Conservation (phyloP, 176 grass and related monocot genomes). For the Leersia perrieri region DNA sequence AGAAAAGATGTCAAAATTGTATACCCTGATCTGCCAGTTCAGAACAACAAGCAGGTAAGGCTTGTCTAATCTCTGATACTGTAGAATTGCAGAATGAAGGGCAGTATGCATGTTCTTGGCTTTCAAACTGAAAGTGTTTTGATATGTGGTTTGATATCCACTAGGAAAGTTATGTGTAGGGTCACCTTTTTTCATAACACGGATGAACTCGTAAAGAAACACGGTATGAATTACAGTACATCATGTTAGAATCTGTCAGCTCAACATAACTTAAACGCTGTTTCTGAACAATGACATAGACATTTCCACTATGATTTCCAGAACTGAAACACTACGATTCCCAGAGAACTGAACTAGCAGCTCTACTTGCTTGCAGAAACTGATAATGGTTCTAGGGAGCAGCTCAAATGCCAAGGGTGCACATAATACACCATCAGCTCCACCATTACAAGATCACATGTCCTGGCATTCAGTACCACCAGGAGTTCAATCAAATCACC, state of each 20-base stretch:
- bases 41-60: slow-evolving; percentile 27
- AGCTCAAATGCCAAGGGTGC: neutral
- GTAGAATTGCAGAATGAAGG: neutral
- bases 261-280: neutral
- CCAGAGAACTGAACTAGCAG: neutral
- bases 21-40: neutral
- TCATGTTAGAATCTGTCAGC: neutral
- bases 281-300: neutral
- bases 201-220: neutral
- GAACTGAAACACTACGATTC: neutral
- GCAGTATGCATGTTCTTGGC: neutral
- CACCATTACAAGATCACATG: slow-evolving; percentile 15
- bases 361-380: slow-evolving; percentile 27
- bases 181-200: neutral
- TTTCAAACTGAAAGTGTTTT: neutral
- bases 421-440: slow-evolving; percentile 39
- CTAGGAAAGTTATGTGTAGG: neutral
- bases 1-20: slow-evolving; percentile 38
- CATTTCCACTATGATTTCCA: neutral
- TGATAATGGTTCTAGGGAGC: slow-evolving; percentile 27
- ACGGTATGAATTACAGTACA: neutral
- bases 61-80: neutral
- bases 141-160: neutral
- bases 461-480: slow-evolving; percentile 6
- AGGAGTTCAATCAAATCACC: neutral